phyloP scores from a whole-genome alignment of 208 protist species.

The Zelonia costaricensis region DNA sequence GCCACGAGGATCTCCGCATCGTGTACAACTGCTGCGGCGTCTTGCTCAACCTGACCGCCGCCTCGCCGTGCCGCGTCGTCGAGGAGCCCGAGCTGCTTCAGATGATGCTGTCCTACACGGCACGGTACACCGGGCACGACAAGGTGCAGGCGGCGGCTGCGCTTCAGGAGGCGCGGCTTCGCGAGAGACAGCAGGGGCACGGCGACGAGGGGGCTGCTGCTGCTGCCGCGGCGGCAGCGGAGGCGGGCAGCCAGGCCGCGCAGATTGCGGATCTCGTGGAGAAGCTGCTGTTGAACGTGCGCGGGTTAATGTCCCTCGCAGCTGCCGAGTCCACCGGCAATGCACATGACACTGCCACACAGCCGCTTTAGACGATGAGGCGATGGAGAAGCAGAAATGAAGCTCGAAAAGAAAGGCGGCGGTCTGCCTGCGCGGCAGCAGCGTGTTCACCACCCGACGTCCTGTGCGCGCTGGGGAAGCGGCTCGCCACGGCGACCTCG shows the following conservation, averaged over 20 bases:
- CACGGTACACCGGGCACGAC: slow-evolving; percentile 52
- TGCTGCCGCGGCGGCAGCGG: slow-evolving; percentile 5
- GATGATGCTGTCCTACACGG: slow-evolving; percentile 74
- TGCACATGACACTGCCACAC: too few species aligned
- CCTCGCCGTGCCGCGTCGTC: slow-evolving; percentile 64
- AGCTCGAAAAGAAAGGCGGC: background rate
- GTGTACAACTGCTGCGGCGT: slow-evolving; percentile 86
- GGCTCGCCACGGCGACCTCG: too few species aligned
- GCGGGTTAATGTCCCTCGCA: slow-evolving; percentile 28
- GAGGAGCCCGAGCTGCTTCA: slow-evolving; percentile 56
- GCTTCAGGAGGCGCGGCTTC: slow-evolving; percentile 28
- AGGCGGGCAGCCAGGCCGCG: slow-evolving; percentile 44
- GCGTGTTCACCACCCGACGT: too few species aligned
- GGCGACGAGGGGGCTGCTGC: background rate
- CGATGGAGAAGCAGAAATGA: slow-evolving; percentile 3
- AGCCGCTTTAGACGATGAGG: background rate
- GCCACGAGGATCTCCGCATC: slow-evolving; percentile 78
- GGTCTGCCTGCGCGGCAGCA: too few species aligned
- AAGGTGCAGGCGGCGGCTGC: slow-evolving; percentile 33
- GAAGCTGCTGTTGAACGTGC: slow-evolving; percentile 73
- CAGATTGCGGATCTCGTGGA: slow-evolving; percentile 79
- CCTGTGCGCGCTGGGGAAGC: too few species aligned
- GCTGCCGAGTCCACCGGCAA: background rate
- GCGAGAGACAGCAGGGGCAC: background rate
- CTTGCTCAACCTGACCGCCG: slow-evolving; percentile 78